Conservation (phyloP, 805 yeast genomes). For the Candida mattraensis region DNA sequence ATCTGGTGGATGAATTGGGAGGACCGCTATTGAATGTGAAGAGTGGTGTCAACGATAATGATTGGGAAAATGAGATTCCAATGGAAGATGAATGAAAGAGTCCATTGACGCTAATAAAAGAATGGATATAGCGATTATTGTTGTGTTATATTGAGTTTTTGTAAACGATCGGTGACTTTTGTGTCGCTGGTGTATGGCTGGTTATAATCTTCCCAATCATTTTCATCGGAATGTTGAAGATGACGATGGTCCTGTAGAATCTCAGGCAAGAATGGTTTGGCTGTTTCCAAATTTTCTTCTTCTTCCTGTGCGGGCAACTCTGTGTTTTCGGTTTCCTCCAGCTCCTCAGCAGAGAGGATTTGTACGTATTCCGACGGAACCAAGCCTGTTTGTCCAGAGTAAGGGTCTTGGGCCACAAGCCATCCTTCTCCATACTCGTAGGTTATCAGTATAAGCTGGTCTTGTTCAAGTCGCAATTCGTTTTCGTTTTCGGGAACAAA, state of each 20-base stretch:
- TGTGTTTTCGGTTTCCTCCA: slow-evolving; percentile 9
- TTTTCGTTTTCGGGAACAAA: slow-evolving; percentile 93
- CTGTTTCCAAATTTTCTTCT: slow-evolving; percentile 25
- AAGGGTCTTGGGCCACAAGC: slow-evolving; percentile 88
- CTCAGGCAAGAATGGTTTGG: slow-evolving; percentile 47
- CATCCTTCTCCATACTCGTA: slow-evolving; percentile 98
- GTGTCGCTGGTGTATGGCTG: no score
- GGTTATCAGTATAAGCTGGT: slow-evolving; percentile 80
- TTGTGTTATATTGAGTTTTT: no score
- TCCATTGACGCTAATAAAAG: no score
- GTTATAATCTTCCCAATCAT: slow-evolving; percentile 28
- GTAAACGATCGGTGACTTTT: no score
- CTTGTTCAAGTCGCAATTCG: slow-evolving; percentile 74
- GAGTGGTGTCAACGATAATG: slow-evolving; percentile 39
- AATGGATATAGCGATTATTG: no score
- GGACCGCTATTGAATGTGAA: slow-evolving; percentile 50
- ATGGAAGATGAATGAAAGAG: no score
- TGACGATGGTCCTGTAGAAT: slow-evolving; percentile 24
- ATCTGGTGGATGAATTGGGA: slow-evolving; percentile 55
- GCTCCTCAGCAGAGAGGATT: slow-evolving; percentile 33
- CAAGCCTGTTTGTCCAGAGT: slow-evolving; percentile 78
- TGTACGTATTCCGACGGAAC: slow-evolving; percentile 95
- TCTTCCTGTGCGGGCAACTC: no score
- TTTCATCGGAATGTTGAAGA: slow-evolving; percentile 21
- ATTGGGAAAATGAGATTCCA: slow-evolving; percentile 60